Conservation (phyloP, 208 protist species). For the Acanthamoeba lenticulata region DNA sequence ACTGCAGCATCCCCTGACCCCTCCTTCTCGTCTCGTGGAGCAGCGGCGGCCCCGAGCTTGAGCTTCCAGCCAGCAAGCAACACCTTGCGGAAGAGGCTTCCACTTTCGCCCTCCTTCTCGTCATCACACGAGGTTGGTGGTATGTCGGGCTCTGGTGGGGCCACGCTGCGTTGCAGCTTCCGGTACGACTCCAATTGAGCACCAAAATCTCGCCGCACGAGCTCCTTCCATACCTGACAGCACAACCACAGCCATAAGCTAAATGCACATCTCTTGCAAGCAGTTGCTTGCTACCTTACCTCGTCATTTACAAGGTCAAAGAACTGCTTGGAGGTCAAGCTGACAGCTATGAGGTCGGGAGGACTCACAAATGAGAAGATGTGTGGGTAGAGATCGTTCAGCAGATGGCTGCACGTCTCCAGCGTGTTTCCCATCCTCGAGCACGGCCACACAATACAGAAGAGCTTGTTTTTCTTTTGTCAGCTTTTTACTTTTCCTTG, state of each 20-base stretch:
- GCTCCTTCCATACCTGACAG: slow-evolving; percentile 2
- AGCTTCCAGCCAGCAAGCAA: not conserved
- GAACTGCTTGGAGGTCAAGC: not conserved
- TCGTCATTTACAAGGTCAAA: not conserved
- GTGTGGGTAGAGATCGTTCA: not conserved
- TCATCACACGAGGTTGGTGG: not conserved
- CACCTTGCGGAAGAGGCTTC: not conserved
- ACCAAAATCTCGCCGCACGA: not conserved
- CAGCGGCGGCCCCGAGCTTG: not conserved
- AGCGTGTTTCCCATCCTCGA: not conserved
- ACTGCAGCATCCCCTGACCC: too few species aligned
- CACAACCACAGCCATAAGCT: too few species aligned
- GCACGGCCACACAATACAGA: not conserved
- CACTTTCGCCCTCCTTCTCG: not conserved
- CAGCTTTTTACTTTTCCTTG: not conserved
- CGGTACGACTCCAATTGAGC: not conserved
- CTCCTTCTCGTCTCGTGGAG: not conserved
- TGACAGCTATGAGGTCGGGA: not conserved
- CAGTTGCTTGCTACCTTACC: not conserved
- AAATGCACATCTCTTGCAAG: not conserved
- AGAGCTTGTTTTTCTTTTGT: not conserved
- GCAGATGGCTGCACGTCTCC: not conserved
- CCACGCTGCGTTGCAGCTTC: not conserved
- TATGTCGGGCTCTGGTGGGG: not conserved
- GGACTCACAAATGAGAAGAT: not conserved